These are phyloP conservation scores for Microbotryomycetes sp. DNA, from an alignment of 1,284 basidiomycete species.

Conservation along the genomic window DNA sequence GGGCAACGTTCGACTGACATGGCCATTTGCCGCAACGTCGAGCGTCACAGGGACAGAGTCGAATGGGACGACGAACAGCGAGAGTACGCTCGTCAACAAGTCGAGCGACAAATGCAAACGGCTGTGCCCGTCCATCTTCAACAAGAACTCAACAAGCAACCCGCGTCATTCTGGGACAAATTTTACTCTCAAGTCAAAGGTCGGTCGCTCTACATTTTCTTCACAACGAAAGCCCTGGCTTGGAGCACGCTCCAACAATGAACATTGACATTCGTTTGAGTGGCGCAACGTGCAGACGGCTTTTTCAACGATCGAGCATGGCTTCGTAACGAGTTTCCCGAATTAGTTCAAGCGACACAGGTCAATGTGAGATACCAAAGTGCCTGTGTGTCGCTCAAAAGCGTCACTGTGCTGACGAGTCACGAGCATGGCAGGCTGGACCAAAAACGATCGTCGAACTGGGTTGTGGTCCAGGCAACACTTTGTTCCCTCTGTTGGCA, in stretches of 20 bases:
- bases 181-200: conserved; percentile 76
- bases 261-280: background rate
- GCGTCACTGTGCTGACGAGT: no score
- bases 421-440: conserved; percentile 62
- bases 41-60: conserved; percentile 33
- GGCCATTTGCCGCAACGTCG: background rate
- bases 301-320: conserved; percentile 92
- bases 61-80: conserved; percentile 35
- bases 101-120: conserved; percentile 28
- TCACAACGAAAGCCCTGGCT: no score
- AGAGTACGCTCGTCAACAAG: conserved; percentile 24
- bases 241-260: no score
- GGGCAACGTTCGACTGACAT: background rate
- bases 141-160: conserved; percentile 63
- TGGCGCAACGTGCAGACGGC: conserved; percentile 47
- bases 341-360: conserved; percentile 63
- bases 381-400: conserved; percentile 3
- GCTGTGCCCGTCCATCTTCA: conserved; percentile 29
- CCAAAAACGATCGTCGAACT: conserved; percentile 56
- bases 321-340: conserved; percentile 88
- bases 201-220: no score
- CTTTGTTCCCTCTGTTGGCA: conserved; percentile 78
- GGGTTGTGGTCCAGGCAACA: conserved; percentile 76
- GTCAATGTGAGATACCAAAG: conserved; percentile 55
- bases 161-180: conserved; percentile 73